Base-by-base conservation (phyloP, 495 filamentous ascomycete species). In the Zalerion maritima region DNA sequence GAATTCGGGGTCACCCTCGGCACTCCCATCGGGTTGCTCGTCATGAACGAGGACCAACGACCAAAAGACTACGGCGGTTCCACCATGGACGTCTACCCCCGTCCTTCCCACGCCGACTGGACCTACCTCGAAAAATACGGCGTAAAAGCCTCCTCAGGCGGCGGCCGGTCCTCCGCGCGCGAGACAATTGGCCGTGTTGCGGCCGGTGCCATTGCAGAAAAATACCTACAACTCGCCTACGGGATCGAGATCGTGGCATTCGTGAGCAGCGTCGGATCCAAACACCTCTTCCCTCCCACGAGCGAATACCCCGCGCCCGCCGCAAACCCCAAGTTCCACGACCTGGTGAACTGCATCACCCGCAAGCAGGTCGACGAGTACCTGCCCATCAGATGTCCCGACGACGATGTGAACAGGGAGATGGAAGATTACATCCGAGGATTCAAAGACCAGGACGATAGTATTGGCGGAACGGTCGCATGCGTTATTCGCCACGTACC, bases 41-140 rank as follows among this genome's bases (percentile, higher is more conserved):
- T 96, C 12, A 60, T 72, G 49, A 96, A 96, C 50, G 73, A 96
- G 60, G 84, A 96, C 52, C 85, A 94, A 45, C 59, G 89, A 32
- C 89, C 87, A 8, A 80, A 91, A 49, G 89, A 97, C 62, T 97
- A 97, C 49, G 79, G 80, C 6, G 71, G 73, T 46, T 73, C 73
- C 43, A 94, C 86, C 23, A 97, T 94, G 75, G 83, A 94, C 52
- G 52, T 71, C 23, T 94, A 78, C 66, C 89, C 89, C 7, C 67
- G 89, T 19, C 89, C 89, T 6, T 83, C 75, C 50, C 89, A 97
- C 54, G 89, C 89, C 29, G 89, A 97, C 49, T 94, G 76, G 67
- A 97, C 89, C 38, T 96, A 96, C 54, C 69, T 93, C 26, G 78
- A 87, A 60, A 97, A 97, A 55, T 97, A 97, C 42, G 89, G 89